Evolutionary conservation across 805 yeast species (phyloP).

Genomic region (Saccharomyces kudriavzevii): DNA sequence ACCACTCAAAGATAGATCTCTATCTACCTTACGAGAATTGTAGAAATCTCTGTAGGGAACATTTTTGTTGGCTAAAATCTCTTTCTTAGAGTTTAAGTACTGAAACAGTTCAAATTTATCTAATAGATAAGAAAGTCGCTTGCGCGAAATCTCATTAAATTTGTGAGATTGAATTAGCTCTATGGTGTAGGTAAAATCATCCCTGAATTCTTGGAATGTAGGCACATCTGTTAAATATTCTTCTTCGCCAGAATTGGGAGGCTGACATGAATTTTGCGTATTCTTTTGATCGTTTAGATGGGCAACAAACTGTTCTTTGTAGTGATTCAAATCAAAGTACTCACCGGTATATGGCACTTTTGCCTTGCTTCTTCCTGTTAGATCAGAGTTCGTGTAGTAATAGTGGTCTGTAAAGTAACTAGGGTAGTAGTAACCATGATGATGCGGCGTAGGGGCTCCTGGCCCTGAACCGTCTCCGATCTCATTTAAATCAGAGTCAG

Average conservation of each 20-base stretch:
- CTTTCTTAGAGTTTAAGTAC: constrained; percentile 30
- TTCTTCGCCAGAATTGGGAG: background rate
- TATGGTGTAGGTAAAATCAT: constrained; percentile 25
- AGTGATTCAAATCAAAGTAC: constrained; percentile 28
- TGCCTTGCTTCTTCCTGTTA: constrained; percentile 2
- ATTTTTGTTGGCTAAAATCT: constrained; percentile 30
- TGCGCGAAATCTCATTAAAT: constrained; percentile 17
- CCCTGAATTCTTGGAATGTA: constrained; percentile 24
- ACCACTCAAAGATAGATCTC: constrained; percentile 22
- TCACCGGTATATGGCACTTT: constrained; percentile 32
- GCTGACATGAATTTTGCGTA: background rate
- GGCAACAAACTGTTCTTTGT: constrained; percentile 8
- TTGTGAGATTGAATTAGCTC: constrained; percentile 12
- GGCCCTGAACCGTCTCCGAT: constrained; percentile 6
- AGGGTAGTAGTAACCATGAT: constrained; percentile 10
- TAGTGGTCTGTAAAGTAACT: constrained; percentile 6
- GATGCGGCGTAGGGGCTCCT: background rate
- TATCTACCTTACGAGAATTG: constrained; percentile 89
- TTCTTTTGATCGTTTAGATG: background rate
- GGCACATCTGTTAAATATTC: constrained; percentile 16
- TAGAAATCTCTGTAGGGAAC: constrained; percentile 58
- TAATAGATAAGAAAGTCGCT: constrained; percentile 27
- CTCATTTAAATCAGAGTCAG: constrained; percentile 17
- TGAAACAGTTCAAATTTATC: constrained; percentile 33
- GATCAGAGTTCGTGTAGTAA: constrained; percentile 2